phyloP scores from a whole-genome alignment of 176 grass and related monocot genomes.

The Avena eriantha region DNA sequence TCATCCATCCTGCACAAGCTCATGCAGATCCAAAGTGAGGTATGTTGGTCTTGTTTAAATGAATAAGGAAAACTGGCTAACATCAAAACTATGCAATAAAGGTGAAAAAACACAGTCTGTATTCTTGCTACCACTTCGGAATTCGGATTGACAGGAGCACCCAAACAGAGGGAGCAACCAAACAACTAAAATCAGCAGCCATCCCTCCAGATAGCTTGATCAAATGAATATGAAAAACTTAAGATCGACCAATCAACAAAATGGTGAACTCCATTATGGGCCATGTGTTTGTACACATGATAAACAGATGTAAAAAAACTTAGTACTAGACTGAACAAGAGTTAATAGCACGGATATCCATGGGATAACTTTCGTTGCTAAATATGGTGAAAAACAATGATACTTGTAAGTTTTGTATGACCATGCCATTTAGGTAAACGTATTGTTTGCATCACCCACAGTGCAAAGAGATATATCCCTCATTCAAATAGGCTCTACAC shows the following conservation, averaged over 20 bases:
- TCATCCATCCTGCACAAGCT: conserved; percentile 25
- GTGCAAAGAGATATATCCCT: background rate
- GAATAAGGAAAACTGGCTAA: background rate
- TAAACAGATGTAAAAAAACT: background rate
- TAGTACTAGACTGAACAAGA: background rate
- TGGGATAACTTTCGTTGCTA: background rate
- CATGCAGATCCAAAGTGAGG: background rate
- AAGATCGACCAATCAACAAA: background rate
- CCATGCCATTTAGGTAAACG: background rate
- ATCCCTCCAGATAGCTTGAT: background rate
- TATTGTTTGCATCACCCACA: background rate
- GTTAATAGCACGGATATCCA: background rate
- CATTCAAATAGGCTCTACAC: background rate
- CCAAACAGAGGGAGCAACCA: background rate
- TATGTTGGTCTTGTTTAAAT: background rate
- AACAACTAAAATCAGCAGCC: background rate
- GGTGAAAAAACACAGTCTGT: background rate
- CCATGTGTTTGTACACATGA: background rate
- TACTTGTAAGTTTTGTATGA: background rate
- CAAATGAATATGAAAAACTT: background rate
- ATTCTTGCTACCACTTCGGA: background rate
- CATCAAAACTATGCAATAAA: background rate
- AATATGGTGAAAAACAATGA: background rate
- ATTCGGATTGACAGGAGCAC: background rate
- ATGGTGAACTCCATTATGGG: background rate